Evolutionary conservation across 2,329 filamentous ascomycete genomes (phyloP).

Genomic region (Parasarocladium wereldwijsianum): DNA sequence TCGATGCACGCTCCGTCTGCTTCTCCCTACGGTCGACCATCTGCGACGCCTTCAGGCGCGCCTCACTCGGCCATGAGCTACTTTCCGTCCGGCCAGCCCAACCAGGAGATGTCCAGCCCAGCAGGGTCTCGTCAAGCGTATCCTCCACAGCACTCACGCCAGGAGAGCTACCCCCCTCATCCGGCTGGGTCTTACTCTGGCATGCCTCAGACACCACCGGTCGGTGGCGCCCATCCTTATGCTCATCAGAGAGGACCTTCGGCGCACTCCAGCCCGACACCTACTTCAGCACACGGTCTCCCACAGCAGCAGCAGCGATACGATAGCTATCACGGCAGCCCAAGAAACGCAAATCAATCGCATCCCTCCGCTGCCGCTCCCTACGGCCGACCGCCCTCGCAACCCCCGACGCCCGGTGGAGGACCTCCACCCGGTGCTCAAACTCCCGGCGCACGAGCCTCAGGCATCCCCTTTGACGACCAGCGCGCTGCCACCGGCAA

Average conservation of each 20-base stretch:
- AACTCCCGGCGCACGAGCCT: slow-evolving; percentile 1
- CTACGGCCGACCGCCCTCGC: slow-evolving; percentile 33
- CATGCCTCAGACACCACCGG: slow-evolving; percentile 34
- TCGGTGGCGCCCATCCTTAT: slow-evolving; percentile 22
- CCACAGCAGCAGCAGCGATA: slow-evolving; percentile 42
- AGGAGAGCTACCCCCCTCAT: slow-evolving; percentile 28
- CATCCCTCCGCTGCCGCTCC: slow-evolving; percentile 25
- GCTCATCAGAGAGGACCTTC: slow-evolving; percentile 39
- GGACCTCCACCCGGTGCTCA: background rate
- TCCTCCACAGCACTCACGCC: slow-evolving; percentile 27
- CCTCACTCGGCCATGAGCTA: slow-evolving; percentile 28
- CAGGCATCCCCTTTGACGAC: slow-evolving; percentile 3
- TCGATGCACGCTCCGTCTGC: slow-evolving; percentile 25
- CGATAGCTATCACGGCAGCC: slow-evolving; percentile 38
- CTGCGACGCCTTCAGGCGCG: slow-evolving; percentile 24
- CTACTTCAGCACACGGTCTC: slow-evolving; percentile 46
- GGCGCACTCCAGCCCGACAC: slow-evolving; percentile 42
- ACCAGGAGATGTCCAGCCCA: slow-evolving; percentile 31
- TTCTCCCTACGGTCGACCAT: slow-evolving; percentile 32
- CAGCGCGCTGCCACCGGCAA: background rate
- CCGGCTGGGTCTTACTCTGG: slow-evolving; percentile 23
- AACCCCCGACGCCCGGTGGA: slow-evolving; percentile 38
- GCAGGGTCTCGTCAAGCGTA: slow-evolving; percentile 34
- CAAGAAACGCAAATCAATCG: slow-evolving; percentile 26
- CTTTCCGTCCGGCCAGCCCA: slow-evolving; percentile 30